These are phyloP conservation scores for Yamadazyma ubonensis DNA, from an alignment of 805 yeast genomes.

Conservation along the genomic window DNA sequence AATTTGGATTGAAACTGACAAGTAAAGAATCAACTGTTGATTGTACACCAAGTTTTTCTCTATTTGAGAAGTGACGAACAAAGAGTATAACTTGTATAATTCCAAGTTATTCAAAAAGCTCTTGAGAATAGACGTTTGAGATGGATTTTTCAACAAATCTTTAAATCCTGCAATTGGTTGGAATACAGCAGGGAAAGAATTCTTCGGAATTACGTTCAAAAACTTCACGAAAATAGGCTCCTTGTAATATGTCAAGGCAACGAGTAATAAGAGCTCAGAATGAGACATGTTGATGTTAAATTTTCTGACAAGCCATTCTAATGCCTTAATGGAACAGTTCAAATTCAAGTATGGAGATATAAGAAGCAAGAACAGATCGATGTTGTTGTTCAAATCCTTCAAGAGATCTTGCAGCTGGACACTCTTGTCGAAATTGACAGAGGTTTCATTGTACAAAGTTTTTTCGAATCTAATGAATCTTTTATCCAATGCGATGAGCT, in stretches of 20 bases:
- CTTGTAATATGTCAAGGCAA: constrained; percentile 78
- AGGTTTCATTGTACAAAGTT: constrained; percentile 79
- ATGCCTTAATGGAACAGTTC: constrained; percentile 73
- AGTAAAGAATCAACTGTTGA: constrained; percentile 73
- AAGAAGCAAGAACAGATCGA: constrained; percentile 70
- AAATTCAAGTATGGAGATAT: constrained; percentile 75
- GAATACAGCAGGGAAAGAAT: constrained; percentile 71
- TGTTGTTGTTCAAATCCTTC: constrained; percentile 69
- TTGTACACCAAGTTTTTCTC: constrained; percentile 59
- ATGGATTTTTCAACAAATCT: constrained; percentile 60
- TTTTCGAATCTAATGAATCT: constrained; percentile 67
- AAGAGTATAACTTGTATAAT: constrained; percentile 64
- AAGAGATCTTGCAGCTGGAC: constrained; percentile 78
- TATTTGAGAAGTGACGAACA: constrained; percentile 50
- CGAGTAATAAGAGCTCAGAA: constrained; percentile 66
- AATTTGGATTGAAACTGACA: constrained; percentile 66
- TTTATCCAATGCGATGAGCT: constrained; percentile 68
- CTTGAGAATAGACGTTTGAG: constrained; percentile 67
- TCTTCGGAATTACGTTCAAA: constrained; percentile 63
- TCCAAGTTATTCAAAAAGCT: constrained; percentile 66
- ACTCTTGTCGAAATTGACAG: constrained; percentile 75
- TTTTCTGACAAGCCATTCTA: constrained; percentile 94
- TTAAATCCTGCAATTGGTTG: constrained; percentile 69
- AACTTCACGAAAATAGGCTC: constrained; percentile 73
- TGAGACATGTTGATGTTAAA: constrained; percentile 81